Evolutionary conservation across 2,329 filamentous ascomycete species (phyloP).

Genomic region (Madurella fahalii): DNA sequence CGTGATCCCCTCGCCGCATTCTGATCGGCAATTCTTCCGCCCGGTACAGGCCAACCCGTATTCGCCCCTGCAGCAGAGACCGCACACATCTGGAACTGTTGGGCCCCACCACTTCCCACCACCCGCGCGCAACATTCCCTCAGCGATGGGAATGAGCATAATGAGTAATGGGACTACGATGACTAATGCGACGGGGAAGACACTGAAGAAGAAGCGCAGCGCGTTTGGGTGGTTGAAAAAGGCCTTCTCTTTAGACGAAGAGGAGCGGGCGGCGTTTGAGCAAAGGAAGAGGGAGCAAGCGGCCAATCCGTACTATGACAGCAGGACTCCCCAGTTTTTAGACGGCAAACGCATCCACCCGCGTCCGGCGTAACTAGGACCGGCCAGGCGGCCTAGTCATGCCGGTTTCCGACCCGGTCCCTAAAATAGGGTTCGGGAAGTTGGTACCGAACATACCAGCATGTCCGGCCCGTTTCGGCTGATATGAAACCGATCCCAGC

Average conservation of each 20-base stretch:
- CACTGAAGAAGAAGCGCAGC: conserved; percentile 62
- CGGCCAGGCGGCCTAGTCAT: not conserved
- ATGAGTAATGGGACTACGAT: conserved; percentile 52
- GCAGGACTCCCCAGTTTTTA: conserved; percentile 49
- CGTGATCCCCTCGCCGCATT: conserved; percentile 45
- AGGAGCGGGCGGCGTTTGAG: conserved; percentile 58
- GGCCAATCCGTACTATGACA: conserved; percentile 47
- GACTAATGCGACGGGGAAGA: conserved; percentile 39
- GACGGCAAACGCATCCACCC: conserved; percentile 49
- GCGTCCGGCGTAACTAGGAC: conserved; percentile 11
- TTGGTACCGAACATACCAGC: not conserved
- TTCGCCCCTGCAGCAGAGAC: conserved; percentile 58
- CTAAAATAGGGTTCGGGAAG: not conserved
- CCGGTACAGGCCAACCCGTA: conserved; percentile 61
- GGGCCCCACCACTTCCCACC: conserved; percentile 26
- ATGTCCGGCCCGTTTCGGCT: conserved; percentile 6
- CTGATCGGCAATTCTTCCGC: conserved; percentile 55
- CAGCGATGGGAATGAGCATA: conserved; percentile 54
- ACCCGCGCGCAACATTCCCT: conserved; percentile 48
- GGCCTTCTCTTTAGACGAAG: conserved; percentile 61
- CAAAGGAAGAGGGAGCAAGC: conserved; percentile 46
- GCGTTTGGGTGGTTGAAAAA: conserved; percentile 67
- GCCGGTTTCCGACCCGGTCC: not conserved
- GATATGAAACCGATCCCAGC: not conserved
- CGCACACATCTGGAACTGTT: conserved; percentile 48